Evolutionary conservation across 2,329 filamentous ascomycete species (phyloP).

Genomic region (Dactylellina sp.): DNA sequence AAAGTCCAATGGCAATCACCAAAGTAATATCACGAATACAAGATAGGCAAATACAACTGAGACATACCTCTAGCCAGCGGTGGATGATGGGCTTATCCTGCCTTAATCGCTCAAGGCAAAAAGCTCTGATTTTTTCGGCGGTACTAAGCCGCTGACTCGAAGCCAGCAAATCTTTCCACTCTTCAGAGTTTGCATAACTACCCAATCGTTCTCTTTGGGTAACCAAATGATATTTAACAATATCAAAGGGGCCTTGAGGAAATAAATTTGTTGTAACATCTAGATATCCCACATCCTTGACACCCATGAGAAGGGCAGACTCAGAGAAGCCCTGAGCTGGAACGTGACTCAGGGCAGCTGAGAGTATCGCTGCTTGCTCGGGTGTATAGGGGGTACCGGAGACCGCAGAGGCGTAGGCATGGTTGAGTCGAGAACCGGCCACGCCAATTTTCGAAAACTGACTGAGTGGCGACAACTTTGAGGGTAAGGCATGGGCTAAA

Average conservation of each 20-base stretch:
- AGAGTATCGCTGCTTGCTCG: slow-evolving; percentile 80
- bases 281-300: slow-evolving; percentile 84
- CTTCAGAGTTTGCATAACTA: slow-evolving; percentile 66
- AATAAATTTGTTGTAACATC: slow-evolving; percentile 88
- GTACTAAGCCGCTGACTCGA: slow-evolving; percentile 66
- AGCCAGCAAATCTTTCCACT: slow-evolving; percentile 63
- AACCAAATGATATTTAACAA: slow-evolving; percentile 82
- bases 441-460: slow-evolving; percentile 15
- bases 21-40: slow-evolving; percentile 13
- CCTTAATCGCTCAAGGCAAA: slow-evolving; percentile 81
- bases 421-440: slow-evolving; percentile 36
- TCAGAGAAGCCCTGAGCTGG: slow-evolving; percentile 84
- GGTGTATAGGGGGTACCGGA: slow-evolving; percentile 72
- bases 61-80: slow-evolving; percentile 84
- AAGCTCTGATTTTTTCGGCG: slow-evolving; percentile 74
- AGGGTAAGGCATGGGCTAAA: slow-evolving; percentile 18
- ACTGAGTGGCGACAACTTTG: slow-evolving; percentile 18
- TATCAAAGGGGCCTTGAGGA: slow-evolving; percentile 80
- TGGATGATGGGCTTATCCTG: slow-evolving; percentile 79
- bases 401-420: slow-evolving; percentile 61
- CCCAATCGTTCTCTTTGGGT: slow-evolving; percentile 69
- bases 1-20: slow-evolving; percentile 1
- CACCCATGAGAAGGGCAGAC: slow-evolving; percentile 78
- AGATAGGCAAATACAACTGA: slow-evolving; percentile 23
- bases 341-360: slow-evolving; percentile 81